phyloP scores from a whole-genome alignment of 2,329 filamentous ascomycete species.

The Dendryphion nanum region DNA sequence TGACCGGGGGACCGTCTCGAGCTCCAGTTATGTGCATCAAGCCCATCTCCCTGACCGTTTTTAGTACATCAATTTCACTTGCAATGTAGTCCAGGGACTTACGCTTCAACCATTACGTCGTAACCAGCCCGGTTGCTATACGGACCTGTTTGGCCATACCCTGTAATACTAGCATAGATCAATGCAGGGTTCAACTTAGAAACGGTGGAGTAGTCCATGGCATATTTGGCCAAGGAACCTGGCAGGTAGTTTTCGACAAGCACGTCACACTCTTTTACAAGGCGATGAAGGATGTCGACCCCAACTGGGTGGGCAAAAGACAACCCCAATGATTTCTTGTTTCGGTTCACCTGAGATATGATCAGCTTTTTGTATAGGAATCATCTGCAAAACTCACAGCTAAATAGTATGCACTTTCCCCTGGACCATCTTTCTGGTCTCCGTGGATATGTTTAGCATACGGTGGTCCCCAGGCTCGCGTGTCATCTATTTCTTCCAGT shows the following conservation, averaged over 20 bases:
- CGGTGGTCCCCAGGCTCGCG: constrained; percentile 92
- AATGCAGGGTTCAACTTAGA: constrained; percentile 78
- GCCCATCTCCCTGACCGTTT: constrained; percentile 67
- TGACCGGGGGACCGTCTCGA: constrained; percentile 86
- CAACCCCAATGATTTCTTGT: constrained; percentile 90
- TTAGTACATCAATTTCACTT: constrained; percentile 10
- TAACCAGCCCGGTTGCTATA: constrained; percentile 87
- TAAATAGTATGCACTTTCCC: constrained; percentile 93
- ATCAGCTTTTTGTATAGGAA: neutral
- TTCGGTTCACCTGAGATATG: constrained; percentile 76
- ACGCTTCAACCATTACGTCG: constrained; percentile 98
- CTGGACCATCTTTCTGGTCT: constrained; percentile 61
- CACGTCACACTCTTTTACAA: constrained; percentile 83
- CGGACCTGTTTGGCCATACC: constrained; percentile 93
- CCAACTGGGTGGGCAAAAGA: constrained; percentile 86
- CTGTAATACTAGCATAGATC: constrained; percentile 95
- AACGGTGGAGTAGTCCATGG: constrained; percentile 81
- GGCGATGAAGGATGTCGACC: constrained; percentile 80
- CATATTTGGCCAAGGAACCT: constrained; percentile 83
- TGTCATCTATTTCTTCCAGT: constrained; percentile 70
- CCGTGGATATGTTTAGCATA: constrained; percentile 75
- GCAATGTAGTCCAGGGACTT: no score
- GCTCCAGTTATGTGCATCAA: constrained; percentile 97
- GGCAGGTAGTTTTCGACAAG: constrained; percentile 97
- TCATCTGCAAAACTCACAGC: constrained; percentile 57